Evolutionary conservation across 805 yeast species (phyloP).

Genomic region (Candida suzukii): DNA sequence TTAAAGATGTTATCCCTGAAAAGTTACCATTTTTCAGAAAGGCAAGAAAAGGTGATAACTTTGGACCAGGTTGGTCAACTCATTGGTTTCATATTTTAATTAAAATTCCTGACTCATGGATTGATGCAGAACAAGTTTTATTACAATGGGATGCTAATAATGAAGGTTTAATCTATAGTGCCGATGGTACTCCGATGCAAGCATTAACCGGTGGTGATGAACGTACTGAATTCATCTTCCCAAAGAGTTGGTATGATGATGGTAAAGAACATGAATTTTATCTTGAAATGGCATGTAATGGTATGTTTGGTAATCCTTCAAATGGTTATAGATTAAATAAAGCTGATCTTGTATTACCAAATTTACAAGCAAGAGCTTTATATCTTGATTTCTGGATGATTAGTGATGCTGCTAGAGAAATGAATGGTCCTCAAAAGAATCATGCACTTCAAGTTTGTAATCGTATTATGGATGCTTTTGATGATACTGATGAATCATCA

Average conservation of each 20-base stretch:
- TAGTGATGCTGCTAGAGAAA: conserved; percentile 87
- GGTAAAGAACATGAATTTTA: conserved; percentile 59
- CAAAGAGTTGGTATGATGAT: conserved; percentile 39
- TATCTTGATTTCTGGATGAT: conserved; percentile 80
- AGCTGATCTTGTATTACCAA: conserved; percentile 80
- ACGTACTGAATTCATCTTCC: conserved; percentile 67
- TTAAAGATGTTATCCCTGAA: conserved; percentile 47
- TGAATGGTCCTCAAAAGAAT: conserved; percentile 77
- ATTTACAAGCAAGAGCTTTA: conserved; percentile 70
- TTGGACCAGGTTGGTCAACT: conserved; percentile 96
- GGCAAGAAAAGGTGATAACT: conserved; percentile 63
- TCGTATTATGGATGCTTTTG: conserved; percentile 77
- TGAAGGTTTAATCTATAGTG: conserved; percentile 76
- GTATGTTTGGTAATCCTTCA: conserved; percentile 74
- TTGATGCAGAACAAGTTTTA: conserved; percentile 44
- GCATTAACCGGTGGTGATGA: conserved; percentile 87
- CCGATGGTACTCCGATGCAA: conserved; percentile 61
- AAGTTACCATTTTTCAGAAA: conserved; percentile 42
- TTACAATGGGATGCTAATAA: conserved; percentile 82
- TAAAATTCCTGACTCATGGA: conserved; percentile 58
- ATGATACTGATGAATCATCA: conserved; percentile 54
- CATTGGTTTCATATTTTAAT: conserved; percentile 81
- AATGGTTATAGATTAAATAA: conserved; percentile 57
- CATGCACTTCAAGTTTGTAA: conserved; percentile 77
- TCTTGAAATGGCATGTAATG: conserved; percentile 87